Base-by-base conservation (phyloP, 2,329 filamentous ascomycete species). In the Blastomyces emzantsi region DNA sequence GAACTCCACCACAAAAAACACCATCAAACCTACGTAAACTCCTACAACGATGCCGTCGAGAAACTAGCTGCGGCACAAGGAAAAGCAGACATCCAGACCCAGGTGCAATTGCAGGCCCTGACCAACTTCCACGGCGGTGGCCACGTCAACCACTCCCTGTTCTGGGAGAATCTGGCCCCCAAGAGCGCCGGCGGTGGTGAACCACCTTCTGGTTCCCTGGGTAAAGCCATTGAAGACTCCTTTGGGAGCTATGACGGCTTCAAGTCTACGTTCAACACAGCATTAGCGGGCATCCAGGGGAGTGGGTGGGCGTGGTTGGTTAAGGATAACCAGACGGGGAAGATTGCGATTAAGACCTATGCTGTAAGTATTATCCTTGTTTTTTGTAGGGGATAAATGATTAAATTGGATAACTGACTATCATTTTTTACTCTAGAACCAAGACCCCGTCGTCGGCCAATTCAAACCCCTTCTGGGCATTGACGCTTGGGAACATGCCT, bases 401-500 rank as follows among this genome's bases (percentile, higher is more conserved):
- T 8, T 15, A 17, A 13, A 30, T 30, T 19, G 49, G 49, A 52
- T 52, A 17, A 52, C 49, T 58, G 25, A 36, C 55, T 28, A 6
- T 17, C 36, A 22, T 28, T 41, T 41, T 8, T 59, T 64, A 33
- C 28, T 61, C 36, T 64, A 82, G 75, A 95, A 95, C 82, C 91
- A 96, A 81, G 91, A 96, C 76, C 90, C 92, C 33, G 89, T 97
- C 39, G 84, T 91, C 17, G 92, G 92, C 60, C 89, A 89, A 75
- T 90, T 89, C 75, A 83, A 86, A 72, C 92, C 92, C 47, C 81
- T 97, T 59, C 80, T 97, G 57, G 92, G 92, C 64, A 88, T 97
- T 72, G 92, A 97, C 80, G 92, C 92, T 62, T 96, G 92, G 92
- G 92, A 96, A 83, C 92, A 96, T 79, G 92, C 92, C 61, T 96